Base-by-base conservation (phyloP, 192 early-diverging fungal genomes). In the Coemansia sp. region DNA sequence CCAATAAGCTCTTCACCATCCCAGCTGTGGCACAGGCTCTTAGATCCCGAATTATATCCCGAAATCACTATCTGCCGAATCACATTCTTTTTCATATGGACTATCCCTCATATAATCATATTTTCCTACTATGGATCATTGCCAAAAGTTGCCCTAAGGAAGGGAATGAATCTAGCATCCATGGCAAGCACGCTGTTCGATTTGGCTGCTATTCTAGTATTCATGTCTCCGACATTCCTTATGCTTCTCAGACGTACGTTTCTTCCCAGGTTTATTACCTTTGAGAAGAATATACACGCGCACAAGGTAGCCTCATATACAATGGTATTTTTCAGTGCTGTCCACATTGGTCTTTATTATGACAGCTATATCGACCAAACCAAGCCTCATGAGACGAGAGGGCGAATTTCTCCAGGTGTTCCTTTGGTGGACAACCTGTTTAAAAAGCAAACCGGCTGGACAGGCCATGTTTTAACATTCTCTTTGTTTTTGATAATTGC, bases 221-320 rank as follows among this genome's bases (percentile, higher is more conserved):
- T 93, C 22, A 91, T 96, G 71, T 95, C 92, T 68, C 84, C 92
- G 12, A 95, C 91, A 16, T 74, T 88, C 36, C 72, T 91, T 60
- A 68, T 75, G 12, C 69, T 85, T 22, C 65, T 89, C 9, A 82
- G 86, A 5, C 80, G 79, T 41, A 86, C 86, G 4, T 83, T 89
- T n/a, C 69, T 92, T 26, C 84, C 84, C 55, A 64, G 73, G 6
- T 79, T 89, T 46, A 77, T 93, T 15, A 85, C 87, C 13, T 84
- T 93, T 51, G 90, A 93, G 68, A 83, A 90, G 73, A 87, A 89
- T 76, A 82, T 92, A 26, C 86, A 88, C 56, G 90, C 91, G 21
- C 92, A 93, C 79, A 91, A 91, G 77, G 84, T 87, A 19, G 85
- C 87, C 19, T 87, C 87, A 6, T 91, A 87, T 73, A 84, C 87